Evolutionary conservation across 2,329 filamentous ascomycete species (phyloP), one percentile per base, ranked within the genome.

Genomic region (Stagonosporopsis chrysanthemi): DNA sequence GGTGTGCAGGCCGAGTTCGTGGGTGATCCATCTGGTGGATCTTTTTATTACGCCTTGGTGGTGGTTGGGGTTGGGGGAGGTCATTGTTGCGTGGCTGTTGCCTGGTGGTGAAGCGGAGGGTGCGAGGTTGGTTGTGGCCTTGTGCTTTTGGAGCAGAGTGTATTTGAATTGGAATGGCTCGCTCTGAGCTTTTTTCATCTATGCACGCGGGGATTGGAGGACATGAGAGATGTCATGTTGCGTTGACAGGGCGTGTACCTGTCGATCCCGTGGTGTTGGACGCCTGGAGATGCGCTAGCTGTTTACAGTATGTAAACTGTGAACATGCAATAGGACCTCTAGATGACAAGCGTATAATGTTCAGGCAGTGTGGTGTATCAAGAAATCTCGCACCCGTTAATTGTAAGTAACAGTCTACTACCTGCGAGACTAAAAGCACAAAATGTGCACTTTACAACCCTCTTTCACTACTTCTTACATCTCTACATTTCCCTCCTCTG

Each of bases 1-100:
- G 1, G 73, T 72, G 17, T 60, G 49, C 9, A 75, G 60, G 2
- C 73, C 73, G 5, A 74, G 60, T 50, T 75, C 73, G 23, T 17
- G 14, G 23, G 26, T 33, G 0, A 48, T 26, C 54, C 54, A 56
- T 42, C 17, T n/a, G n/a, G 31, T 14, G 8, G 44, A n/a, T 11
- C 17, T 44, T 6, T 23, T 15, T 24, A 49, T 4, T 15, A 6
- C 23, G 38, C 5, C 33, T 39, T 26, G 52, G 3, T 22, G 23
- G 41, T 40, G 17, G 7, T 19, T 4, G 40, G 17, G 14, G 6
- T 35, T 44, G 31, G n/a, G 28, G 39, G 39, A 15, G 4, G 2
- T 22, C 36, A 39, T 26, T 8, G 2, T 26, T 26, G 15, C 1
- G 6, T 28, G 17, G 23, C 38, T 38, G 49, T 8, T 52, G 49